Percentiles rank a stretch among this genome's conserved stretches.
These are phyloP conservation scores for Ceraceosorus bombacis DNA, from an alignment of 1,284 basidiomycete species.

Conservation along the genomic window DNA sequence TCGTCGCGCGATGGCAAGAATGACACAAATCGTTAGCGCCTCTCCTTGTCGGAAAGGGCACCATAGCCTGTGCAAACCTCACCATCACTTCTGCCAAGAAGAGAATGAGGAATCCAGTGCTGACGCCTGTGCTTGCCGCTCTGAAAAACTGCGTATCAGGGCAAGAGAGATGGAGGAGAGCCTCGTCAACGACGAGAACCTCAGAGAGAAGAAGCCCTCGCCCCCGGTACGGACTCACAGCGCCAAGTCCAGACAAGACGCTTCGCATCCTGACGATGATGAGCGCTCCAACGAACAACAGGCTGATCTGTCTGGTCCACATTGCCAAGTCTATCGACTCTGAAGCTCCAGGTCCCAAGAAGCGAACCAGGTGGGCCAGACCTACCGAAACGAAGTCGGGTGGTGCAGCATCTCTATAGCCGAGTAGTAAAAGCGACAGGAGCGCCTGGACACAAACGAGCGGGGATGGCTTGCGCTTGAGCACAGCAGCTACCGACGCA, in stretches of 20 bases:
- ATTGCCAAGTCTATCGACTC: conserved; percentile 46
- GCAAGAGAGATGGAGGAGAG: not conserved
- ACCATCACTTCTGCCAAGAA: conserved; percentile 50
- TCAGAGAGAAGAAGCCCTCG: not conserved
- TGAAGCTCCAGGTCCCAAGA: conserved; percentile 32
- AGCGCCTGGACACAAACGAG: conserved; percentile 13
- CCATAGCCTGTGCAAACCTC: not conserved
- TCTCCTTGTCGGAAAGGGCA: no score
- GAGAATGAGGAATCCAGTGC: conserved; percentile 50
- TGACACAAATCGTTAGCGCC: not conserved
- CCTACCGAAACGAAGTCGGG: conserved; percentile 45
- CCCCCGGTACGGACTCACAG: conserved; percentile 5
- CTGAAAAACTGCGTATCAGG: conserved; percentile 40
- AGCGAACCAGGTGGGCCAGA: conserved; percentile 39
- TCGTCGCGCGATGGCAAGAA: not conserved
- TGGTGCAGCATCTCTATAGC: conserved; percentile 39
- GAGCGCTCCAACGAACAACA: conserved; percentile 49
- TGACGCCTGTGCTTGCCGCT: conserved; percentile 48
- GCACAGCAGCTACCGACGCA: no score
- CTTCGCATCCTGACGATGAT: conserved; percentile 49
- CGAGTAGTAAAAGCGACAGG: conserved; percentile 26
- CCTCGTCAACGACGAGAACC: not conserved
- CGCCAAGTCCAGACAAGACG: conserved; percentile 48
- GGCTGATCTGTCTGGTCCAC: conserved; percentile 48
- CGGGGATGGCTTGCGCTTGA: no score